Evolutionary conservation across 1,284 basidiomycete species (phyloP), one percentile per base, ranked within the genome.

Genomic region (Ceratobasidium papillatum): DNA sequence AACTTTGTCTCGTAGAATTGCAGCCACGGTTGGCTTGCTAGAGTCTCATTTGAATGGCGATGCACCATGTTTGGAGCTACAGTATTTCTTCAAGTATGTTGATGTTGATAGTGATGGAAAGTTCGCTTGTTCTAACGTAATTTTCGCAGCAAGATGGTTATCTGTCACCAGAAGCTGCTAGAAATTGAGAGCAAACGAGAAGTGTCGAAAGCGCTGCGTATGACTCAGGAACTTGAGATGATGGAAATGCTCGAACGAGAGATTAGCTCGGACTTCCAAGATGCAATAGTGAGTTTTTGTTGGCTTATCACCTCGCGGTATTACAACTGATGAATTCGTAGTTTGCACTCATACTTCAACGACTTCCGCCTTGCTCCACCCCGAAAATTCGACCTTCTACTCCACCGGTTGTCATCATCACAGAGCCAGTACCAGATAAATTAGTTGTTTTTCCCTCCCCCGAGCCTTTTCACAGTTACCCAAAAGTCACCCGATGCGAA

Each of bases 181-280:
- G 22, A 32, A 7, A n/a, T 58, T 7, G 66, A 56, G 12, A 56
- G 34, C 11, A 58, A 41, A 11, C 52, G 66, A 27, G 66, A 52
- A n/a, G 4, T 58, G 9, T 38, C 51, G 14, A 58, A 38, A 11
- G 36, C 66, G 12, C 22, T 69, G 30, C 66, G 52, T 9, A 38
- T 27, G 11, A 27, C 52, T 25, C n/a, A 54, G 3, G 52, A 69
- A 36, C 22, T 69, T 4, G 66, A 69, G 30, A 34, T 69, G 38
- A 45, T 69, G 12, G 66, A 69, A 32, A 56, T 52, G 36, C 25
- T 69, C 3, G 66, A 69, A n/a, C 34, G 30, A n/a, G 66, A 69
- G 19, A 69, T 69, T 14, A 54, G 38, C 25, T 12, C 38, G 34
- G 43, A 47, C n/a, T 54, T 69, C 34, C 66, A 69, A 32, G 66